Conservation (phyloP, 164 flowering plant species). For the Chimonanthus praecox region DNA sequence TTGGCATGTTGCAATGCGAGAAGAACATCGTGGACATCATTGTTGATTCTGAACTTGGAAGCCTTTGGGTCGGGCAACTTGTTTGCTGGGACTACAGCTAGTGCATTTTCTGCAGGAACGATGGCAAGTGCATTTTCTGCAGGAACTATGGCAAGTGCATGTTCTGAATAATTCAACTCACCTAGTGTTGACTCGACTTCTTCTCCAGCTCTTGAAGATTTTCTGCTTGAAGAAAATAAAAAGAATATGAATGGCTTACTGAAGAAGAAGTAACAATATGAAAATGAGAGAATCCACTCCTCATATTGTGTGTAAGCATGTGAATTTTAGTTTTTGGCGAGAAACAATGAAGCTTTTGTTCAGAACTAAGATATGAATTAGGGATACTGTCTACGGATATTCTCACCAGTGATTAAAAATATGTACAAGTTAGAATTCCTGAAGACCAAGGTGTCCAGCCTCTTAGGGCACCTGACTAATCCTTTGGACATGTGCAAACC, state of each 20-base stretch:
- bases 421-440: too few species aligned
- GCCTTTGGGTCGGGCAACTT: constrained; percentile 8
- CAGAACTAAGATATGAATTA: too few species aligned
- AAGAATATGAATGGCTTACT: neutral
- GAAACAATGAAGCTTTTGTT: too few species aligned
- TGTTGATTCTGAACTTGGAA: constrained; percentile 19
- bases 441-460: too few species aligned
- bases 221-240: constrained; percentile 7
- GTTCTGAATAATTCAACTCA: constrained; percentile 19
- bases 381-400: too few species aligned
- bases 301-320: too few species aligned
- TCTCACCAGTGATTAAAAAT: too few species aligned
- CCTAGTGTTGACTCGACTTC: constrained; percentile 9
- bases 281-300: too few species aligned
- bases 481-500: too few species aligned
- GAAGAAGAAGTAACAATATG: neutral
- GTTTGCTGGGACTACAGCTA: constrained; percentile 43
- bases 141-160: constrained; percentile 19
- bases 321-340: too few species aligned
- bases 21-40: constrained; percentile 41
- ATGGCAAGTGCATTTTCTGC: constrained; percentile 31
- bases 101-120: constrained; percentile 24
- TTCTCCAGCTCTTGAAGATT: constrained; percentile 12
- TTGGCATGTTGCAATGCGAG: constrained; percentile 43
- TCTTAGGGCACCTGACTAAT: too few species aligned